Conservation (phyloP, 345 rosid species). For the Angophora floribunda region DNA sequence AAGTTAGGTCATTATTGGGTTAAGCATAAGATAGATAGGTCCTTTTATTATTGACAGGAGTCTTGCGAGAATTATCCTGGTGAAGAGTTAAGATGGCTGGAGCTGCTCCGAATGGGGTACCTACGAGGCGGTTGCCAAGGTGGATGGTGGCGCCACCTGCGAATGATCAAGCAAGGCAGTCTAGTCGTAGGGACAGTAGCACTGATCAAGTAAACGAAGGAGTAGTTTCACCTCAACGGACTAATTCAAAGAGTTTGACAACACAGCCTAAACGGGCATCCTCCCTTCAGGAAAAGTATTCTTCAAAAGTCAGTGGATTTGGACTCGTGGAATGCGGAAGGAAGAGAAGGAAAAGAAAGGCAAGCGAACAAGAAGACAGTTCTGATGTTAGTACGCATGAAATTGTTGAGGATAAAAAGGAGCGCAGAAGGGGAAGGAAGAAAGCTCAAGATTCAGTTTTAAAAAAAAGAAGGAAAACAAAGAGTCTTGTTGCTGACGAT, state of each 20-base stretch:
- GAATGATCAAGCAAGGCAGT: neutral
- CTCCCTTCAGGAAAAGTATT: neutral
- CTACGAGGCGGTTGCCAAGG: constrained; percentile 19
- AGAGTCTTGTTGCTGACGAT: neutral
- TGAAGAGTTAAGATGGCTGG: neutral
- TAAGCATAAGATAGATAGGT: neutral
- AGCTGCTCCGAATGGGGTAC: neutral
- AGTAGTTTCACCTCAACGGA: neutral
- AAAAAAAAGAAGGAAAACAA: constrained; percentile 1
- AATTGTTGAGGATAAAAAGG: neutral
- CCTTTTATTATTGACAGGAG: neutral
- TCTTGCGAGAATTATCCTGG: neutral
- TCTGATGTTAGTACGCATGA: neutral
- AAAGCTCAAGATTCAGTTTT: neutral
- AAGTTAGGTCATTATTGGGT: neutral
- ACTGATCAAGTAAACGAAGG: neutral
- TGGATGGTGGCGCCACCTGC: constrained; percentile 16
- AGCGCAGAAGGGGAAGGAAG: neutral
- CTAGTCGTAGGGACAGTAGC: neutral
- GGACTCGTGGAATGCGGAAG: neutral
- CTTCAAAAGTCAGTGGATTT: neutral
- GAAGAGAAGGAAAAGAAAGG: neutral
- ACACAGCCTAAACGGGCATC: neutral
- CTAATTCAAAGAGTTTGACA: neutral
- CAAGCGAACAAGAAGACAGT: neutral